phyloP scores from a whole-genome alignment of 495 filamentous ascomycete genomes.

The Lophiotrema nucula region DNA sequence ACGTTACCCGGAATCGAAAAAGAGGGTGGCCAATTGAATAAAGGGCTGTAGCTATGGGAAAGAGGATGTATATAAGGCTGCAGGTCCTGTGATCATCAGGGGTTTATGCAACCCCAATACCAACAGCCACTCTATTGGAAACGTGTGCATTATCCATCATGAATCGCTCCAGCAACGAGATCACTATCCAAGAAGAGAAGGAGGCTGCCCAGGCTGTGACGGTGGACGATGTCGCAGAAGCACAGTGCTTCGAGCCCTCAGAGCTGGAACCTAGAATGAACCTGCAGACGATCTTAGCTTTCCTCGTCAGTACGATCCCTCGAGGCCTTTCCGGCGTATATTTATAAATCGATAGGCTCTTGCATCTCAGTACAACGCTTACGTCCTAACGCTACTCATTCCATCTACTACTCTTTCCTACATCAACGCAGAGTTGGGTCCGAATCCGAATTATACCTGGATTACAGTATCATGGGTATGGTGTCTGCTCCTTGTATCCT shows the following conservation, averaged over 20 bases:
- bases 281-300: conserved; percentile 13
- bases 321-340: not conserved
- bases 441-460: conserved; percentile 6
- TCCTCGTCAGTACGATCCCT: conserved; percentile 12
- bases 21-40: too few species aligned
- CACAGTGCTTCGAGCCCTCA: not conserved
- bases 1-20: too few species aligned
- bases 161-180: not conserved
- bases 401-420: not conserved
- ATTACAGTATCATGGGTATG: conserved; percentile 3
- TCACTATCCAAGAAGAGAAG: conserved; percentile 6
- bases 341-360: conserved; percentile 1
- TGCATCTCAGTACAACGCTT: conserved; percentile 17
- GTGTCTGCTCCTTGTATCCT: too few species aligned
- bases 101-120: not conserved
- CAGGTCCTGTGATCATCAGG: not conserved
- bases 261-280: conserved; percentile 19
- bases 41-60: too few species aligned
- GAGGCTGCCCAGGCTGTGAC: not conserved
- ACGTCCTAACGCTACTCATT: conserved; percentile 1
- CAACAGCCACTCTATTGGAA: not conserved
- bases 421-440: conserved; percentile 15
- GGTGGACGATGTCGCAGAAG: conserved; percentile 3
- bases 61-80: not conserved
- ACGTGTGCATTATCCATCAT: not conserved